These are phyloP conservation scores for Suhomyces yuchorum DNA, from an alignment of 1,139 yeast species.

Conservation along the genomic window DNA sequence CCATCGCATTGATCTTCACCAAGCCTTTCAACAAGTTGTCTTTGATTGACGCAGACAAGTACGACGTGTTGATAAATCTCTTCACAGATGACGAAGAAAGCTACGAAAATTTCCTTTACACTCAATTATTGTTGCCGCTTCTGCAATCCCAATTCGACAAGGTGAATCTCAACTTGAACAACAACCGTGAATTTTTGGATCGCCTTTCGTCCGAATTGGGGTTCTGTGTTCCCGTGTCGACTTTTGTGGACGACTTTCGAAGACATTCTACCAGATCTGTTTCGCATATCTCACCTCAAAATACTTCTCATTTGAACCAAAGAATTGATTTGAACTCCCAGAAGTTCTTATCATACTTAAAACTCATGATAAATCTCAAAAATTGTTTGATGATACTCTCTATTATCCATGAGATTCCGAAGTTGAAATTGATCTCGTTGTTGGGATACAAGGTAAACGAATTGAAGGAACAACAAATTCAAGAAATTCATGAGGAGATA, in stretches of 20 bases:
- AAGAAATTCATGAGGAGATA: slow-evolving; percentile 22
- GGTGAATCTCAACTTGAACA: slow-evolving; percentile 11
- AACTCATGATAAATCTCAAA: slow-evolving; percentile 33
- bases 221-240: slow-evolving; percentile 28
- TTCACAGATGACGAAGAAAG: slow-evolving; percentile 20
- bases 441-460: slow-evolving; percentile 27
- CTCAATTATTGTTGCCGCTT: slow-evolving; percentile 19
- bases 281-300: slow-evolving; percentile 2
- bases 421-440: slow-evolving; percentile 24
- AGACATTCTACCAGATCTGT: background rate
- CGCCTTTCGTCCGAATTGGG: slow-evolving; percentile 22
- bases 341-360: slow-evolving; percentile 26
- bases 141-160: slow-evolving; percentile 14
- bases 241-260: slow-evolving; percentile 3
- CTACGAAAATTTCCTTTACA: slow-evolving; percentile 22
- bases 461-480: slow-evolving; percentile 12
- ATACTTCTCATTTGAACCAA: background rate
- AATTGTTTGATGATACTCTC: slow-evolving; percentile 32
- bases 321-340: background rate
- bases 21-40: slow-evolving; percentile 35
- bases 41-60: slow-evolving; percentile 22
- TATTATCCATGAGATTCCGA: slow-evolving; percentile 26
- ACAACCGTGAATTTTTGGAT: slow-evolving; percentile 13
- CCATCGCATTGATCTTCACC: slow-evolving; percentile 28
- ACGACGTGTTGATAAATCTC: slow-evolving; percentile 24